These are phyloP conservation scores for Lumnitzera racemosa DNA, from an alignment of 345 rosid species.

Conservation along the genomic window DNA sequence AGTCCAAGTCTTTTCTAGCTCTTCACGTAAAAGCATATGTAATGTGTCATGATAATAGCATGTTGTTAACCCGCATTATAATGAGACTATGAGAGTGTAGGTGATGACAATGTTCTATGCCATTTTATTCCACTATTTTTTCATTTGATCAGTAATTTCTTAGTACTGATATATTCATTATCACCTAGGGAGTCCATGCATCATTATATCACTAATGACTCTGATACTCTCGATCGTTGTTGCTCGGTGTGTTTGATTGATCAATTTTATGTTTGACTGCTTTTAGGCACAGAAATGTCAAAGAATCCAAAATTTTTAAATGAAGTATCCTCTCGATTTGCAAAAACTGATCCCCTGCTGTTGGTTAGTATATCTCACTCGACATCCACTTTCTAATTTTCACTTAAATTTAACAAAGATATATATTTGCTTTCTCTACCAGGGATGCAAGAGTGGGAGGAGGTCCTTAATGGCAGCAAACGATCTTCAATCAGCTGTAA, in stretches of 20 bases:
- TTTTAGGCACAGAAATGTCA: conserved; percentile 15
- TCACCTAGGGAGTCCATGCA: too few species aligned
- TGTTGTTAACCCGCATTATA: too few species aligned
- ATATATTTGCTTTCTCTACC: neutral
- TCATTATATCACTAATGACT: too few species aligned
- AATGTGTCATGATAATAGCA: too few species aligned
- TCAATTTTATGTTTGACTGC: neutral
- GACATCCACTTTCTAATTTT: neutral
- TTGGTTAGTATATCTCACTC: conserved; percentile 11
- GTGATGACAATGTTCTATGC: too few species aligned
- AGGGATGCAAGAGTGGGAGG: conserved; percentile 30
- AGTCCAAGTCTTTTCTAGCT: neutral
- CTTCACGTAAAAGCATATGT: too few species aligned
- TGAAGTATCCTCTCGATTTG: conserved; percentile 15
- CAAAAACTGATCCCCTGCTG: conserved; percentile 13
- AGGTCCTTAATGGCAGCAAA: conserved; percentile 26
- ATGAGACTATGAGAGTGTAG: too few species aligned
- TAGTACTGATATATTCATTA: too few species aligned
- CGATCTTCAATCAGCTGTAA: conserved; percentile 27
- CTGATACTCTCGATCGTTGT: too few species aligned
- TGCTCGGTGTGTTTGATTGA: neutral
- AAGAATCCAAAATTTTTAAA: conserved; percentile 21
- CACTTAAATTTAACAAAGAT: too few species aligned
- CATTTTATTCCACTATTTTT: too few species aligned
- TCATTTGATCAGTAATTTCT: too few species aligned